Conservation (phyloP, 371 early-diverging fungal genomes). For the Mortierella polycephala region DNA sequence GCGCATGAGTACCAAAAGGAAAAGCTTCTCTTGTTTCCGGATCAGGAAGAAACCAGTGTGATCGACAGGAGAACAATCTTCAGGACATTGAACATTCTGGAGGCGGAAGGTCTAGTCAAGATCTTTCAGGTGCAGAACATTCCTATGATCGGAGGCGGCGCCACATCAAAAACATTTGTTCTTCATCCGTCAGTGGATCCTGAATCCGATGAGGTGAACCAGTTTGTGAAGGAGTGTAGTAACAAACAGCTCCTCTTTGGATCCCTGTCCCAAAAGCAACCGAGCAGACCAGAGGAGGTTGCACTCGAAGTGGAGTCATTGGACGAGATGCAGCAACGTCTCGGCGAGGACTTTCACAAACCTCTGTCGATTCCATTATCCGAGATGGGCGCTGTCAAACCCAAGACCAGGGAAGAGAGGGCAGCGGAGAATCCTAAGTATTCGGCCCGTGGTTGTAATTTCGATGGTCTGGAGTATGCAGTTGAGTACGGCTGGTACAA, state of each 20-base stretch:
- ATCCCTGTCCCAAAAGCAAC: constrained; percentile 12
- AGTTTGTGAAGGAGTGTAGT: constrained; percentile 35
- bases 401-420: neutral
- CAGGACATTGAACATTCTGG: constrained; percentile 26
- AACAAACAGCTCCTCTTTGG: constrained; percentile 37
- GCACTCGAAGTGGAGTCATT: constrained; percentile 38
- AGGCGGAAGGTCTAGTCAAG: constrained; percentile 30
- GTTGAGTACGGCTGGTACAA: constrained; percentile 38
- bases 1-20: constrained; percentile 35
- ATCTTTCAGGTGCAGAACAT: constrained; percentile 31
- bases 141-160: constrained; percentile 17
- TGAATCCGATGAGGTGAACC: constrained; percentile 28
- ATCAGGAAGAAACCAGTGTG: constrained; percentile 19
- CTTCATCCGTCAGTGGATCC: constrained; percentile 30
- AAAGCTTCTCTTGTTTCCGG: constrained; percentile 20
- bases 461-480: constrained; percentile 21
- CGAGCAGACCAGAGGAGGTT: constrained; percentile 12
- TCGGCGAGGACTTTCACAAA: constrained; percentile 23
- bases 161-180: constrained; percentile 22
- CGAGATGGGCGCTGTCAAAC: constrained; percentile 13
- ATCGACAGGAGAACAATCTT: constrained; percentile 45
- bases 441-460: constrained; percentile 4
- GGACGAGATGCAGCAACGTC: constrained; percentile 35
- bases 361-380: constrained; percentile 18
- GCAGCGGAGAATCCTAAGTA: too few species aligned